Evolutionary conservation across 1,284 basidiomycete species (phyloP).

Genomic region (Irpex sp.): DNA sequence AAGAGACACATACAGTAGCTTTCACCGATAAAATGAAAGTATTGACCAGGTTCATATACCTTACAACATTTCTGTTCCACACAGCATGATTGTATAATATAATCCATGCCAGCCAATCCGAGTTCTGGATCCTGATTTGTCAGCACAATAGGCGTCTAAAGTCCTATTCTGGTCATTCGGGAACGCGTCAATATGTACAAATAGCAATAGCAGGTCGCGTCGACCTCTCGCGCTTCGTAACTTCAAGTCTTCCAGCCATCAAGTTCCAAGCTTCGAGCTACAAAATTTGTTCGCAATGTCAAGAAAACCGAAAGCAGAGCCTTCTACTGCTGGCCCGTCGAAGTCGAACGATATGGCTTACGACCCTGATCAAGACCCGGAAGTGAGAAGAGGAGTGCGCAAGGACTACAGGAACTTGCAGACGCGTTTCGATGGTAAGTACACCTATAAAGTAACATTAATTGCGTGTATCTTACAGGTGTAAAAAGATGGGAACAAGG

Average conservation of each 20-base stretch:
- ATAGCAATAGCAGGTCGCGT: too few relatives aligned
- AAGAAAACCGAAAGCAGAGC: slow-evolving; percentile 2
- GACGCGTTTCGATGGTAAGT: slow-evolving; percentile 55
- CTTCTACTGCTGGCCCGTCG: slow-evolving; percentile 5
- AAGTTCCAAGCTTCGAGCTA: not conserved
- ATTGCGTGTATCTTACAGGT: not conserved
- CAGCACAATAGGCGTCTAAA: too few relatives aligned
- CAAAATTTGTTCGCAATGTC: not conserved
- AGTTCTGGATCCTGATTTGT: too few relatives aligned
- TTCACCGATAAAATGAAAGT: too few relatives aligned
- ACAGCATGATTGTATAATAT: too few relatives aligned
- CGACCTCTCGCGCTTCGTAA: too few relatives aligned
- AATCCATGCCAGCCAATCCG: too few relatives aligned
- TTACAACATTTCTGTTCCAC: too few relatives aligned
- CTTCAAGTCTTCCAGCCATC: not conserved
- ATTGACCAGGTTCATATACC: too few relatives aligned
- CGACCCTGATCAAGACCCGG: slow-evolving; percentile 77
- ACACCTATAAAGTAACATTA: not conserved
- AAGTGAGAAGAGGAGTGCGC: slow-evolving; percentile 68
- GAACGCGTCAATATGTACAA: too few relatives aligned
- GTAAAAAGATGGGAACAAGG: not conserved
- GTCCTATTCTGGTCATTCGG: too few relatives aligned
- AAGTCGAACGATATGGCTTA: slow-evolving; percentile 35
- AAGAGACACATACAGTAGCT: too few relatives aligned
- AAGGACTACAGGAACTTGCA: slow-evolving; percentile 67